Conservation (phyloP, 495 filamentous ascomycete species). For the Penicillium waksmanii region DNA sequence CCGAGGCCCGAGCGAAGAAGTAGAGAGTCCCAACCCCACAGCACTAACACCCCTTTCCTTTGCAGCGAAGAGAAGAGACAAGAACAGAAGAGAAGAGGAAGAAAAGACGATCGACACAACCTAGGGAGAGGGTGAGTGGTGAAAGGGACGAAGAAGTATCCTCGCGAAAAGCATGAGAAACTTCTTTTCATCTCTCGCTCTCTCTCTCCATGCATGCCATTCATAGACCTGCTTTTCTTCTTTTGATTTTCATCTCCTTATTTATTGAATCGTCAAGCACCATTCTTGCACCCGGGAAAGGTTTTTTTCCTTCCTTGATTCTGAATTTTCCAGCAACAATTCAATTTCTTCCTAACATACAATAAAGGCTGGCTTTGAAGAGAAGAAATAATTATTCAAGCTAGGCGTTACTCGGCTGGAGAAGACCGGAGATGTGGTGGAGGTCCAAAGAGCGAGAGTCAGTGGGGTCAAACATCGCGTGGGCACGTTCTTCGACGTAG, state of each 20-base stretch:
- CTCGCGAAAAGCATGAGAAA: too few species aligned
- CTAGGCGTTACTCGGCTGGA: constrained; percentile 44
- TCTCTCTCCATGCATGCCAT: too few species aligned
- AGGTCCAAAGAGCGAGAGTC: constrained; percentile 72
- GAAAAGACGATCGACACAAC: background rate
- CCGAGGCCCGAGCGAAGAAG: background rate
- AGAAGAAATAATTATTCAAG: too few species aligned
- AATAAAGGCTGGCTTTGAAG: too few species aligned
- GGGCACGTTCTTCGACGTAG: constrained; percentile 50
- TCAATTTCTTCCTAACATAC: background rate
- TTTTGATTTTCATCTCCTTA: too few species aligned
- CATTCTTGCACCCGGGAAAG: too few species aligned
- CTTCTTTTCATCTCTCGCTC: too few species aligned
- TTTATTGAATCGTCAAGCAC: too few species aligned
- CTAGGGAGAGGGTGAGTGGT: background rate
- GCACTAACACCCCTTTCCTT: background rate
- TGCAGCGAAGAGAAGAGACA: background rate
- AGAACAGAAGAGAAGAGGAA: background rate
- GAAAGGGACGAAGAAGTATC: too few species aligned
- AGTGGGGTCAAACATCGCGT: constrained; percentile 59
- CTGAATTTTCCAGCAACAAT: too few species aligned
- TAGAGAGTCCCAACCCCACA: background rate
- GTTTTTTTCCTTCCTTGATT: too few species aligned
- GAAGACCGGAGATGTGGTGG: constrained; percentile 63
- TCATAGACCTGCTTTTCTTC: too few species aligned